Evolutionary conservation across 768 basidiomycete genomes (phyloP), one percentile per base, ranked within the genome.

Genomic region (Kwoniella bestiolae): DNA sequence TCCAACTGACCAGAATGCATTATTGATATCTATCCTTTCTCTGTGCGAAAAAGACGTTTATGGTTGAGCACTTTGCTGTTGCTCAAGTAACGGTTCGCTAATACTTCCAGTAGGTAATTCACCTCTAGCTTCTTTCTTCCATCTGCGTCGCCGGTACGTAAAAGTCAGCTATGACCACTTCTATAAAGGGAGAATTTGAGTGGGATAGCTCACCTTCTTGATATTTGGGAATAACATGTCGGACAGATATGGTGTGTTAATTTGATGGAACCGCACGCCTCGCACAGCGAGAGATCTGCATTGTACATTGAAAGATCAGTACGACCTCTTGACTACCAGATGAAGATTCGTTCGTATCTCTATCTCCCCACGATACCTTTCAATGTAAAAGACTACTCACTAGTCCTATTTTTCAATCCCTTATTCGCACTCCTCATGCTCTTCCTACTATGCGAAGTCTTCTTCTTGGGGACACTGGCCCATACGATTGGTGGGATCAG

Each of bases 361-460:
- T n/a, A n/a, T n/a, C n/a, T n/a, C n/a, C n/a, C n/a, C n/a, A n/a
- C n/a, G n/a, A n/a, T n/a, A n/a, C n/a, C n/a, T n/a, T n/a, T n/a
- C n/a, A n/a, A n/a, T 29, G 18, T 23, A 29, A 4, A 26, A 18
- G 6, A 18, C 38, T 14, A 52, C 87, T 66, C 75, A 93, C 95
- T 93, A 66, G 88, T 88, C 81, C 92, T 94, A 82, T 97, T 94
- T 80, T 94, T 92, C 74, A 96, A 83, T 1, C 94, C 93, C 81
- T 98, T 98, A 82, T 94, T 93, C 16, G 94, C 90, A 68, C 88
- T 88, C 45, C 94, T 86, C 93, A 95, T 95, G n/a, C 89, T 86
- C 81, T 98, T 98, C 56, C 91, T 85, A 23, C 92, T 93, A 82
- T 97, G 94, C 0, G 94, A 93, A 11, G 88, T 86, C 82, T 94